These are phyloP conservation scores for Eucalyptus camaldulensis DNA, from an alignment of 345 rosid species.

Conservation along the genomic window DNA sequence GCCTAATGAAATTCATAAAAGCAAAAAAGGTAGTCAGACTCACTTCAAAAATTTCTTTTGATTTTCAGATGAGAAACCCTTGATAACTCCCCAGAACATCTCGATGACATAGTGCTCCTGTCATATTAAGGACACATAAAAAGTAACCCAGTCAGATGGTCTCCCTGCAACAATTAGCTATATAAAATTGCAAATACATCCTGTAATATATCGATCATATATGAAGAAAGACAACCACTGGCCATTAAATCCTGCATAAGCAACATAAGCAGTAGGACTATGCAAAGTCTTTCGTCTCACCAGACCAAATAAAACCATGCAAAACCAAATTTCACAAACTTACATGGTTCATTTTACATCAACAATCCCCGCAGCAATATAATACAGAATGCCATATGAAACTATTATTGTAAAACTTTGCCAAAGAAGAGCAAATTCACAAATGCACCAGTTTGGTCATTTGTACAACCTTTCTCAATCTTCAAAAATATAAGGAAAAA, in stretches of 20 bases:
- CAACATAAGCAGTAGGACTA: neutral
- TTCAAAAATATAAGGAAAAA: neutral
- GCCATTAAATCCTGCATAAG: neutral
- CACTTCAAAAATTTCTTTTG: conserved; percentile 93
- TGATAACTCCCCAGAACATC: conserved; percentile 93
- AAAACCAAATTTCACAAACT: neutral
- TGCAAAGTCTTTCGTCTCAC: neutral
- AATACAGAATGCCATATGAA: neutral
- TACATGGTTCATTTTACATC: neutral
- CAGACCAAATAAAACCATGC: neutral
- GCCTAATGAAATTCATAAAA: neutral
- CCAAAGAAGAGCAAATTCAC: neutral
- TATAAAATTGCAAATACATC: neutral
- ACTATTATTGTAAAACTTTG: neutral
- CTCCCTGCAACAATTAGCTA: neutral
- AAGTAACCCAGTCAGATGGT: neutral
- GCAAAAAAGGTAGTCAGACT: conserved; percentile 1
- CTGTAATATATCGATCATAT: neutral
- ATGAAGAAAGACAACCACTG: neutral
- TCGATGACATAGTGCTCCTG: conserved; percentile 98
- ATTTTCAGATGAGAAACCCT: conserved; percentile 75
- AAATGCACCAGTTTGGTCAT: neutral
- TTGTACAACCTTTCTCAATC: neutral
- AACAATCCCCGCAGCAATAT: neutral
- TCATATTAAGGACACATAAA: neutral